Conservation (phyloP, 306 rosid species). For the Quercus bicolor region DNA sequence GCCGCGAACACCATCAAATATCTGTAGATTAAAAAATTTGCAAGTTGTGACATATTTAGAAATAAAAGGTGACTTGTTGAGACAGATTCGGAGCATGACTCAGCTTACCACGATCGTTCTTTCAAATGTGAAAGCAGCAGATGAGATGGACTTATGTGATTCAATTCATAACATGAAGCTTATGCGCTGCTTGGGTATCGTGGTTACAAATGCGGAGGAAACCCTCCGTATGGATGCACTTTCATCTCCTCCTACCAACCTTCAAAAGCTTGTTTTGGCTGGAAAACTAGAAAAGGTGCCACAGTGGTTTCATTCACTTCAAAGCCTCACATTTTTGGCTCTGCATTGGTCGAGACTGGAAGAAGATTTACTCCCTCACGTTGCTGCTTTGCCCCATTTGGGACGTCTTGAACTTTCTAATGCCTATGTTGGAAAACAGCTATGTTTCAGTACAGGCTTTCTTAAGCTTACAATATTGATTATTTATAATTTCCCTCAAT, state of each 20-base stretch:
- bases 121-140: not conserved
- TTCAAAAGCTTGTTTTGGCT: not conserved
- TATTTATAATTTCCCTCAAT: not conserved
- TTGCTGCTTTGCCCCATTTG: not conserved
- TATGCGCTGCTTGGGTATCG: not conserved
- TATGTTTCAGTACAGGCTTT: not conserved
- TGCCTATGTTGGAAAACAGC: not conserved
- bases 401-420: fast-evolving
- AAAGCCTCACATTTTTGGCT: not conserved
- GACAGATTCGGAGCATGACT: not conserved
- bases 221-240: not conserved
- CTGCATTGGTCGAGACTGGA: not conserved
- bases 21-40: not conserved
- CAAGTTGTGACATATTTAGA: not conserved
- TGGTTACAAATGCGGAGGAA: not conserved
- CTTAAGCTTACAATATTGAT: not conserved
- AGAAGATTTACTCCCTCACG: not conserved
- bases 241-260: slow-evolving; percentile 1
- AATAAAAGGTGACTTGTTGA: not conserved
- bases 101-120: not conserved
- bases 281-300: slow-evolving; percentile 1
- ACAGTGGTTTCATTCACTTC: not conserved
- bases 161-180: slow-evolving; percentile 8
- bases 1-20: too few relatives aligned
- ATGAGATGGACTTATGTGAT: not conserved